Evolutionary conservation across 2,329 filamentous ascomycete species (phyloP).

Genomic region (Aquanectria penicillioides): DNA sequence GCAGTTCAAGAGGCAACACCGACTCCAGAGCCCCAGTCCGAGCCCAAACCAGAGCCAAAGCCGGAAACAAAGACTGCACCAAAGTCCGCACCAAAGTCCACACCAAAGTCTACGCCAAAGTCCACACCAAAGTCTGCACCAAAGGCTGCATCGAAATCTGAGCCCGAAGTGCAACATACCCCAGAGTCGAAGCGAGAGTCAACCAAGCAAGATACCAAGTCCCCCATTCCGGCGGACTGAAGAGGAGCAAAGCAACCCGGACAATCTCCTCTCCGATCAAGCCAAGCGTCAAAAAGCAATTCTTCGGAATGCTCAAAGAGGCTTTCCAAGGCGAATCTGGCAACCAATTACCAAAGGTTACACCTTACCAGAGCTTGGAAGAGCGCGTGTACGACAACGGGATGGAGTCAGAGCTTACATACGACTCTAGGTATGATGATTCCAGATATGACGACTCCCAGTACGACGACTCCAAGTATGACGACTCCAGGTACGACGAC

Average conservation of each 20-base stretch:
- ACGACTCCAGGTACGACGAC: slow-evolving; percentile 27
- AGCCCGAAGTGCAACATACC: slow-evolving; percentile 26
- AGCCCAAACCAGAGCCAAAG: slow-evolving; percentile 12
- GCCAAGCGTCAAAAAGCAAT: slow-evolving; percentile 56
- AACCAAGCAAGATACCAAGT: slow-evolving; percentile 20
- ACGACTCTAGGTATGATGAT: slow-evolving; percentile 21
- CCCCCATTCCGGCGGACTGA: slow-evolving; percentile 55
- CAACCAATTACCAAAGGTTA: slow-evolving; percentile 55
- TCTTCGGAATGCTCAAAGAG: slow-evolving; percentile 68
- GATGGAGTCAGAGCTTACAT: slow-evolving; percentile 37
- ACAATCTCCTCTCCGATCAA: slow-evolving; percentile 60
- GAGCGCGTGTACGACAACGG: slow-evolving; percentile 47
- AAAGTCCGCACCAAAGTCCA: slow-evolving; percentile 18
- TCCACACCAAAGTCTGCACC: slow-evolving; percentile 17
- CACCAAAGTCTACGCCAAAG: slow-evolving; percentile 10
- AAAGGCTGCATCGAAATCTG: slow-evolving; percentile 21
- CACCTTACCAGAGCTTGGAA: slow-evolving; percentile 60
- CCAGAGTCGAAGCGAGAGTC: slow-evolving; percentile 34
- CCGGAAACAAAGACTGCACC: slow-evolving; percentile 24
- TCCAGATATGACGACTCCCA: slow-evolving; percentile 8
- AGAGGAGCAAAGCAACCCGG: slow-evolving; percentile 66
- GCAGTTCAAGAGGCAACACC: background rate
- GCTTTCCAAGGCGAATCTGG: slow-evolving; percentile 71
- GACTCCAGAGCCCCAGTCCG: slow-evolving; percentile 7
- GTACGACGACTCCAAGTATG: slow-evolving; percentile 2